Percentiles rank a stretch among this genome's conserved stretches.
Conservation (phyloP, 768 basidiomycete genomes). For the Pleurotus djamor region DNA sequence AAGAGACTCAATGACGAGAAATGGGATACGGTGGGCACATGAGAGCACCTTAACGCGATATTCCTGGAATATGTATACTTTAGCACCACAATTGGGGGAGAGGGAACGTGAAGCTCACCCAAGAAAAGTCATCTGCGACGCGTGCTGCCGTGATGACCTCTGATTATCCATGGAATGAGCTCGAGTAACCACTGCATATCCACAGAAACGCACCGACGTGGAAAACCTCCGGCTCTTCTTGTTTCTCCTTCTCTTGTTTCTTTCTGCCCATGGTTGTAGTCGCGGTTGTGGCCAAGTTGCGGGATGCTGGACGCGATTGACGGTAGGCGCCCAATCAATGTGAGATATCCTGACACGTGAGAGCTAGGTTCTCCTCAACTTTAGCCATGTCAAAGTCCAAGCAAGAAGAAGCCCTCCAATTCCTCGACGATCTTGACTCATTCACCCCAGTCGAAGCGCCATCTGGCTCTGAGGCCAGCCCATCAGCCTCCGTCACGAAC, state of each 20-base stretch:
- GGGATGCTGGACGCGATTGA: not conserved
- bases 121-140: constrained; percentile 44
- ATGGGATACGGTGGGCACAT: not conserved
- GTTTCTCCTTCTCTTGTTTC: constrained; percentile 9
- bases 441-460: constrained; percentile 44
- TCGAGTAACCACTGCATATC: too few relatives aligned
- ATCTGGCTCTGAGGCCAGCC: constrained; percentile 10
- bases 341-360: not conserved
- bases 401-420: constrained; percentile 85
- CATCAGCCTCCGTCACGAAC: constrained; percentile 12
- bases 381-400: constrained; percentile 68
- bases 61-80: constrained; percentile 35
- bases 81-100: not conserved
- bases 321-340: not conserved
- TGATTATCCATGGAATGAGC: constrained; percentile 16
- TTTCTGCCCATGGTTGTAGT: constrained; percentile 7
- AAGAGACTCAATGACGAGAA: not conserved
- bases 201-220: constrained; percentile 41
- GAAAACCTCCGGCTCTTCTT: constrained; percentile 26
- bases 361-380: constrained; percentile 2
- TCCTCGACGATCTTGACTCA: constrained; percentile 93
- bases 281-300: constrained; percentile 3
- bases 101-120: constrained; percentile 37
- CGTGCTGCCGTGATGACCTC: constrained; percentile 64
- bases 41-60: constrained; percentile 63